Evolutionary conservation across 2,329 filamentous ascomycete genomes (phyloP).

Genomic region (Arthroderma sp.): DNA sequence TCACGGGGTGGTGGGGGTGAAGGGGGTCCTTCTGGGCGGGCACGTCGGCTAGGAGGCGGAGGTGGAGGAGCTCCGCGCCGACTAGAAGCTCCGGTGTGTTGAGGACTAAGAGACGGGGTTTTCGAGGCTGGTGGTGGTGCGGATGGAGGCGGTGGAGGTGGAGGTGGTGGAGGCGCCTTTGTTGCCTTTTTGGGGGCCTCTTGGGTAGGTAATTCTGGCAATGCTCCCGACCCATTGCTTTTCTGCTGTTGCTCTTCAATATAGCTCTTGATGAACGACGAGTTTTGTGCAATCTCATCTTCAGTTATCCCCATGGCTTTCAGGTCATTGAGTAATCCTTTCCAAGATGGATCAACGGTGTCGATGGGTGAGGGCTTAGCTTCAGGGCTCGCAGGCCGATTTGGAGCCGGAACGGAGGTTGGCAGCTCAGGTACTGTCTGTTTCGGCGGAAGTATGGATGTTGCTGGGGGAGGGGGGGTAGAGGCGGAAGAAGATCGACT

Average conservation of each 20-base stretch:
- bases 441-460: constrained; percentile 37
- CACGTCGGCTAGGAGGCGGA: constrained; percentile 38
- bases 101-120: constrained; percentile 41
- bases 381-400: constrained; percentile 23
- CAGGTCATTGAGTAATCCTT: constrained; percentile 48
- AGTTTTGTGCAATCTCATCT: constrained; percentile 53
- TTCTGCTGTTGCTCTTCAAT: constrained; percentile 47
- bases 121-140: constrained; percentile 33
- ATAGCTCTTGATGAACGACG: constrained; percentile 55
- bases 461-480: constrained; percentile 22
- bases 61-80: constrained; percentile 46
- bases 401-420: constrained; percentile 13
- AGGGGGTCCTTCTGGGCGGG: constrained; percentile 27
- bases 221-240: constrained; percentile 28
- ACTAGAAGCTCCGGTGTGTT: constrained; percentile 44
- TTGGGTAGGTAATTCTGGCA: constrained; percentile 26
- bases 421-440: constrained; percentile 14
- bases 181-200: constrained; percentile 37
- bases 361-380: constrained; percentile 33
- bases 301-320: constrained; percentile 54
- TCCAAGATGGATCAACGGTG: constrained; percentile 48
- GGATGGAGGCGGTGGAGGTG: constrained; percentile 53
- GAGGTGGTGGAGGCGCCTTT: constrained; percentile 50
- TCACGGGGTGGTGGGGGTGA: constrained; percentile 15
- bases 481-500: constrained; percentile 36